Conservation (phyloP, 2,329 filamentous ascomycete species). For the Botryotinia convoluta region DNA sequence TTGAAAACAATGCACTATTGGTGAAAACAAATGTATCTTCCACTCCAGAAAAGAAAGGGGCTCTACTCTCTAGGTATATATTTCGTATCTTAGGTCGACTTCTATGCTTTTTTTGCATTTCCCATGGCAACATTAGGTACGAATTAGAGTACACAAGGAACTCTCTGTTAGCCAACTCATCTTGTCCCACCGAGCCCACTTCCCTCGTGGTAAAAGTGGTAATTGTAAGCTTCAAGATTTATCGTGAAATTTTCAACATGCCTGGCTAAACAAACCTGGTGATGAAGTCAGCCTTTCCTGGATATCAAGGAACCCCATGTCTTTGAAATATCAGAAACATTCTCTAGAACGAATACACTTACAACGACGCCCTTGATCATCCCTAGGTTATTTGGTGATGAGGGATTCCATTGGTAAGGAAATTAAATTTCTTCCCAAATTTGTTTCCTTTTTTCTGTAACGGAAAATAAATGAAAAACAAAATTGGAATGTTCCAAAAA, state of each 20-base stretch:
- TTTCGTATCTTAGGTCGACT: background rate
- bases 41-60: background rate
- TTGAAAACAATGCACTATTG: background rate
- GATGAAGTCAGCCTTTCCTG: slow-evolving; percentile 10
- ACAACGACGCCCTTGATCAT: background rate
- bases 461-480: slow-evolving; percentile 8
- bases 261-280: background rate
- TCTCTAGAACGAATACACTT: background rate
- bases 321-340: background rate
- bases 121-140: background rate
- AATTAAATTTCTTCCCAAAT: background rate
- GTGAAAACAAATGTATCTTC: background rate
- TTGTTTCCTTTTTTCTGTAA: background rate
- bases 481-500: slow-evolving; percentile 4
- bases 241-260: background rate
- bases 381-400: background rate
- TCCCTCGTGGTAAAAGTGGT: background rate
- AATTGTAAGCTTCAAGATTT: background rate
- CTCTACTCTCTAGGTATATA: background rate
- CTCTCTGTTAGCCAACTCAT: background rate
- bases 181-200: background rate
- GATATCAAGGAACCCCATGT: slow-evolving; percentile 1
- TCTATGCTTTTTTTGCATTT: background rate
- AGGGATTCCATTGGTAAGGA: background rate
- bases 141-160: background rate